Evolutionary conservation across 352 stramenopile genomes (phyloP), one percentile per base, ranked within the genome.

Genomic region (Globisporangium uncinulatum): DNA sequence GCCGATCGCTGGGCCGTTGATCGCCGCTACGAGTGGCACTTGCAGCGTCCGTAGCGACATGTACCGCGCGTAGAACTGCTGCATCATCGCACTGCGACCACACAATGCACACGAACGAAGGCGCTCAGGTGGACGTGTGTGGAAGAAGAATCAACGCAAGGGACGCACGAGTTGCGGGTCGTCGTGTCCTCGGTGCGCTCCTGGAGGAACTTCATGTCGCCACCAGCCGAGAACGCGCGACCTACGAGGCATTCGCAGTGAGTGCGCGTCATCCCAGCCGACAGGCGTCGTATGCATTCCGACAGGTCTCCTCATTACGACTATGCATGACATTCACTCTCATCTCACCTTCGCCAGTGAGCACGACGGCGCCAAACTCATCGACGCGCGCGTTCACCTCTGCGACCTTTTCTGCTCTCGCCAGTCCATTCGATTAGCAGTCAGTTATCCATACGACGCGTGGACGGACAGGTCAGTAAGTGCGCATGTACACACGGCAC

Each of bases 141-240:
- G 3, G 52, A 43, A 14, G 19, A 41, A 32, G 19, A 32, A 44
- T 2, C 9, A 48, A 10, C 17, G 9, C 17, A 17, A 4, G 17
- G 5, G 20, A 63, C 52, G 10, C 45, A 82, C 76, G 68, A 71
- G 72, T 97, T 97, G 41, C 74, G 67, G 14, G 75, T 83, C n/a
- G 88, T 69, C 6, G 83, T 83, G 58, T 95, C 84, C 7, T 66
- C 54, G 17, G 59, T 49, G 10, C 88, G 71, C 9, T 65, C 72
- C 31, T 78, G 56, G n/a, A 97, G 67, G 62, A 89, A 97, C 34
- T 86, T 68, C 42, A 96, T 66, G 64, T 96, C 81, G 9, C 89
- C 89, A 36, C 89, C 89, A 0, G 89, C 86, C 19, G 79, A 95
- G 68, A 97, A 97, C 19, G 86, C 86, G 37, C 73, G 76, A 14